Evolutionary conservation across 129 eudicot species (phyloP), one percentile per base, ranked within the genome.

Genomic region (Pittosporum tobira): DNA sequence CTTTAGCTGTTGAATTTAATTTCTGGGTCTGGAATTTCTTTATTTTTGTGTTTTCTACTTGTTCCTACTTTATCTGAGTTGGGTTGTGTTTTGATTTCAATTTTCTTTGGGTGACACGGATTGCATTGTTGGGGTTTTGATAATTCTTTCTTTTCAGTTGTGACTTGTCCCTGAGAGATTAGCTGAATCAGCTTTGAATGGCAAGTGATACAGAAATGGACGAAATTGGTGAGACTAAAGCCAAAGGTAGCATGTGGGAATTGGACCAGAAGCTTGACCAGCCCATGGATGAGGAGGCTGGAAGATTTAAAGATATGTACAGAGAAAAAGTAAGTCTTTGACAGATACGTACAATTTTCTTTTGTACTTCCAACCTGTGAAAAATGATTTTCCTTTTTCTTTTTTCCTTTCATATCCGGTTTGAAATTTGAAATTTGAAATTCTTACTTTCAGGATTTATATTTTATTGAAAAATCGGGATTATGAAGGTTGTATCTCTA

Each of bases 281-380:
- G 72, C 90, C 98, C 47, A 91, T 91, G 98, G 98, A 91, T 64
- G 96, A 91, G 61, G 98, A 91, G 59, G 98, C 94, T 56, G 98
- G 88, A 54, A 83, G 82, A 51, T 80, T 91, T 1, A 80, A 64
- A 67, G 81, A 81, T 64, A 81, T 81, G 86, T 87, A 83, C 40
- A 72, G 88, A 76, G 95, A 91, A 75, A 91, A 91, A 94, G 98
- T 83, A 62, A 61, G 51, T 6, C n/a, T n/a, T n/a, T n/a, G n/a
- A n/a, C n/a, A n/a, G 6, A 26, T n/a, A 54, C 10, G 15, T 6
- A 6, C 21, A 4, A 1, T 11, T 19, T 55, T 3, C 19, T 10
- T 30, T 10, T 3, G 0, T 29, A n/a, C 1, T 31, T 8, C 5
- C 14, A n/a, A n/a, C n/a, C n/a, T n/a, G n/a, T n/a, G n/a, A n/a